Percentiles rank a stretch among this genome's conserved stretches.
These are phyloP conservation scores for Akanthomyces lecanii DNA, from an alignment of 2,329 filamentous ascomycete genomes.

Conservation along the genomic window DNA sequence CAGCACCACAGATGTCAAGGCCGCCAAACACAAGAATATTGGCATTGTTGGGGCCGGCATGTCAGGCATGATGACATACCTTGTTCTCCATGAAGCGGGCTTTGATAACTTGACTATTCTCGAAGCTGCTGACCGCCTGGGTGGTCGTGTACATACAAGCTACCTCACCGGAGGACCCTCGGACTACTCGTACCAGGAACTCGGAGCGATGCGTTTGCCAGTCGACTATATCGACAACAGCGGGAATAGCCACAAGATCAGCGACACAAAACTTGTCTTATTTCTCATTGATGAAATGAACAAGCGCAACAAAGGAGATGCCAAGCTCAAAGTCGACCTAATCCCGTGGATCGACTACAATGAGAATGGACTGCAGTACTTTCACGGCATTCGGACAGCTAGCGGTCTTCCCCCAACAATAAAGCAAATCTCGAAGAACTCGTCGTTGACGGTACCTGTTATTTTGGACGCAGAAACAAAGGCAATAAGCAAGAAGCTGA, in stretches of 20 bases:
- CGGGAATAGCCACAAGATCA: slow-evolving; percentile 55
- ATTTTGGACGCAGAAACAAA: slow-evolving; percentile 32
- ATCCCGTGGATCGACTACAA: slow-evolving; percentile 58
- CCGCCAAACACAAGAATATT: slow-evolving; percentile 44
- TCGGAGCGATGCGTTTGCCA: slow-evolving; percentile 64
- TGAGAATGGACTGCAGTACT: slow-evolving; percentile 50
- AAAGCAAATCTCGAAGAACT: slow-evolving; percentile 43
- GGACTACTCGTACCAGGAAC: slow-evolving; percentile 64
- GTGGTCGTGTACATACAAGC: slow-evolving; percentile 59
- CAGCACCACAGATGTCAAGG: slow-evolving; percentile 27
- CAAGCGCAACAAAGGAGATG: slow-evolving; percentile 49
- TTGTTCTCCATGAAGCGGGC: slow-evolving; percentile 48
- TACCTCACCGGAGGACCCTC: slow-evolving; percentile 57
- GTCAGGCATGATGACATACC: slow-evolving; percentile 57
- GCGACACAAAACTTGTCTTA: slow-evolving; percentile 62
- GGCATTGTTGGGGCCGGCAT: slow-evolving; percentile 64
- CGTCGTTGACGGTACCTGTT: slow-evolving; percentile 33
- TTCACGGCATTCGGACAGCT: slow-evolving; percentile 43
- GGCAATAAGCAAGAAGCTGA: slow-evolving; percentile 34
- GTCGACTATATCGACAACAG: slow-evolving; percentile 45
- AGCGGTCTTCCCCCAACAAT: slow-evolving; percentile 51
- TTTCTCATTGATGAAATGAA: slow-evolving; percentile 59
- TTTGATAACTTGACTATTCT: slow-evolving; percentile 58
- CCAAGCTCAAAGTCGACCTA: slow-evolving; percentile 51
- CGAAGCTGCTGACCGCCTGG: slow-evolving; percentile 57